A percentile compares a stretch with the other conserved stretches of the same genome.
phyloP scores from a whole-genome alignment of 2,329 filamentous ascomycete genomes.

The Thelonectria rubi region DNA sequence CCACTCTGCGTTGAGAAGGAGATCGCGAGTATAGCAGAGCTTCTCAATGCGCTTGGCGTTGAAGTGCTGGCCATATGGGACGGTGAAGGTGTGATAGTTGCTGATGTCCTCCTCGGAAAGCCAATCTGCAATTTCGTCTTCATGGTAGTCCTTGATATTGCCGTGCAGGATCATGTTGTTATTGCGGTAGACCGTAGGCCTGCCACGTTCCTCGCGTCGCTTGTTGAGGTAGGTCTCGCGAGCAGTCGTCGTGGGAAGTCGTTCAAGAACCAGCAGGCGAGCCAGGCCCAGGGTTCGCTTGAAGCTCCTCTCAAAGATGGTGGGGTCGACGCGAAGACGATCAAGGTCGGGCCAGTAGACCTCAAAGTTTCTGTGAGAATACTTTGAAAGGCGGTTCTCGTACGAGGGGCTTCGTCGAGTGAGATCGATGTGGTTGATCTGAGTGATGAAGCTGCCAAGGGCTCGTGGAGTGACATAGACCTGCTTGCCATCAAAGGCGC shows the following conservation, averaged over 20 bases:
- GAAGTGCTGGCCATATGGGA: conserved; percentile 71
- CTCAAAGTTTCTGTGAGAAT: conserved; percentile 85
- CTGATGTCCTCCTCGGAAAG: conserved; percentile 78
- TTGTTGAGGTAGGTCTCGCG: conserved; percentile 76
- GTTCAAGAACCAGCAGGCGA: conserved; percentile 80
- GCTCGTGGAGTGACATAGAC: conserved; percentile 83
- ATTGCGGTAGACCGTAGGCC: conserved; percentile 62
- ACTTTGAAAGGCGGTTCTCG: conserved; percentile 86
- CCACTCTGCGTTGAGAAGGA: conserved; percentile 88
- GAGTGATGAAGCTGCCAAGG: conserved; percentile 80
- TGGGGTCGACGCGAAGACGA: conserved; percentile 80
- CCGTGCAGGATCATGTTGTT: conserved; percentile 54
- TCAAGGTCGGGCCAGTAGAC: conserved; percentile 81
- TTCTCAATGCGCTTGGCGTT: conserved; percentile 80
- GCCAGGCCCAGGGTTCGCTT: conserved; percentile 79
- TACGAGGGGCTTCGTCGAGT: conserved; percentile 84
- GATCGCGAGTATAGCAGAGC: conserved; percentile 81
- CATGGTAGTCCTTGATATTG: conserved; percentile 79
- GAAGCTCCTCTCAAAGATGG: conserved; percentile 86
- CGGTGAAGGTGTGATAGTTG: conserved; percentile 80
- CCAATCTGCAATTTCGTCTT: conserved; percentile 88
- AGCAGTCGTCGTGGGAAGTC: conserved; percentile 73
- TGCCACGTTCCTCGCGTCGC: conserved; percentile 75
- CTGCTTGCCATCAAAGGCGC: conserved; percentile 81
- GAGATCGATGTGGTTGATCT: conserved; percentile 83